These are phyloP conservation scores for Ogataea minuta DNA, from an alignment of 805 yeast species.

Conservation along the genomic window DNA sequence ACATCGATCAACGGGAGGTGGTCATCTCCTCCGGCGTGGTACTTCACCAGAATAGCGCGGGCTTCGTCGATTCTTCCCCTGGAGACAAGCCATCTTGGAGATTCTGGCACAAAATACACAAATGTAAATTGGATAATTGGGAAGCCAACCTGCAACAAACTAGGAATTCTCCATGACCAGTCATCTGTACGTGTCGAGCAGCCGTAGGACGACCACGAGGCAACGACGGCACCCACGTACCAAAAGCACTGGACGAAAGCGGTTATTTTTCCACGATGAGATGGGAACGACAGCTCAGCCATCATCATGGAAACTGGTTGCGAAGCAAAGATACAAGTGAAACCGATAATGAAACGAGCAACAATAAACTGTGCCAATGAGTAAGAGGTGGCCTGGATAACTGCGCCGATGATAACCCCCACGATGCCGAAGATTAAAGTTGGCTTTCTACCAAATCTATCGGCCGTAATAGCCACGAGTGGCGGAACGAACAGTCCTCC, in stretches of 20 bases:
- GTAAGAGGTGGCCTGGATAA: slow-evolving; percentile 49
- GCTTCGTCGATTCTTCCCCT: slow-evolving; percentile 39
- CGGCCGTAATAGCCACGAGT: slow-evolving; percentile 39
- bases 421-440: slow-evolving; percentile 49
- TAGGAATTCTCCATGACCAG: slow-evolving; percentile 56
- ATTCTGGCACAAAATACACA: slow-evolving; percentile 41
- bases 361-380: slow-evolving; percentile 37
- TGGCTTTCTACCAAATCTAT: slow-evolving; percentile 57
- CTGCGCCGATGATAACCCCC: slow-evolving; percentile 53
- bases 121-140: slow-evolving; percentile 41
- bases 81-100: slow-evolving; percentile 41
- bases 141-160: slow-evolving; percentile 47
- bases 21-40: slow-evolving; percentile 38
- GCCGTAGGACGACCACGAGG: slow-evolving; percentile 48
- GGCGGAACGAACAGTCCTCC: slow-evolving; percentile 36
- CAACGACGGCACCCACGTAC: slow-evolving; percentile 46
- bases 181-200: slow-evolving; percentile 31
- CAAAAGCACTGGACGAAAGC: slow-evolving; percentile 48
- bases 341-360: slow-evolving; percentile 48
- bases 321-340: slow-evolving; percentile 42
- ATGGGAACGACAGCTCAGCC: slow-evolving; percentile 50
- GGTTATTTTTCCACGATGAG: slow-evolving; percentile 41
- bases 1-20: slow-evolving; percentile 33
- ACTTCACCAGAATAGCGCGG: slow-evolving; percentile 31
- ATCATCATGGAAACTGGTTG: slow-evolving; percentile 47